Base-by-base conservation (phyloP, 495 filamentous ascomycete genomes). In the Aspergillus nanangensis region DNA sequence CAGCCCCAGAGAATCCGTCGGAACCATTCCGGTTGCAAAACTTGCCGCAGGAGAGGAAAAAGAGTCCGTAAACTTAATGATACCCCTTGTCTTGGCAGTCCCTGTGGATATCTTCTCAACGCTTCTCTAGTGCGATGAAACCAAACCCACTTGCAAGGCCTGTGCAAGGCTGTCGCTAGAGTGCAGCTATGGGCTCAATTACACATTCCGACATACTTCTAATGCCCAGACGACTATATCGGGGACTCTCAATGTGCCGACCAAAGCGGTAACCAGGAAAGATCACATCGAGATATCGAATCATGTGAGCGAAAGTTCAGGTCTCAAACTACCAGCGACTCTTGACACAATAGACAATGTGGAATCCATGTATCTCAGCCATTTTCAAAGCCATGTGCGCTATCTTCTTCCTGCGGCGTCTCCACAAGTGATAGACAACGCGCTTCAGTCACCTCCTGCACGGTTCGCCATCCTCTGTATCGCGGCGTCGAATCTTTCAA, bases 401-500 rank as follows among this genome's bases (percentile, higher is more conserved):
- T 39, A 44, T 20, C 38, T 52, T 8, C 32, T 52, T 8, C 50
- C 44, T 9, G 31, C 38, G 0, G 21, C 20, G 4, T 18, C 37
- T n/a, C 23, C 19, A 17, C 15, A 42, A 11, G 20, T 43, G 13
- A 24, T 15, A 4, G 23, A 43, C 8, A 15, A 32, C 5, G 0
- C 23, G 23, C 34, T 47, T 10, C 17, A 39, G 2, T 42, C 44
- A 1, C 25, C 44, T 3, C 33, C 22, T 14, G 23, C 44, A 1
- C 17, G 39, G 7, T 47, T 11, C 5, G 50, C 50, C 24, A 29
- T 29, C 2, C 42, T 52, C n/a, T 52, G 50, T 44, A 52, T 52
- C 11, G 41, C 42, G 8, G 53, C 51, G 2, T 54, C 51, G 0
- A 54, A 41, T 23, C 46, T 54, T 4, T 54, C 51, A 4, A 54